Evolutionary conservation across 129 eudicot genomes (phyloP).

Genomic region (sunflower (Helianthus annuus)): HanXRQr2.0-SUNRISE NC_035447.2:6428413-6428912

Average conservation of each 20-base stretch:
- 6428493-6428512: conserved; percentile 51
- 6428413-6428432: conserved; percentile 93
- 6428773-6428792: conserved; percentile 29
- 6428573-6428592: conserved; percentile 7
- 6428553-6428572: background rate
- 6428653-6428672: conserved; percentile 81
- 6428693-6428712: conserved; percentile 27
- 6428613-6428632: conserved; percentile 51
- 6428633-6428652: conserved; percentile 66
- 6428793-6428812: too few relatives aligned
- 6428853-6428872: too few relatives aligned
- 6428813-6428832: too few relatives aligned
- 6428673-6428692: conserved; percentile 88
- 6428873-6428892: too few relatives aligned
- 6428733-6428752: conserved; percentile 14
- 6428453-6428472: conserved; percentile 6
- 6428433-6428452: conserved; percentile 59
- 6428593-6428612: background rate
- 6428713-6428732: conserved; percentile 17
- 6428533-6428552: conserved; percentile 64
- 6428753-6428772: conserved; percentile 8
- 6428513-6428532: conserved; percentile 93
- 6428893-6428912: too few relatives aligned
- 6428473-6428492: background rate
- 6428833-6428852: too few relatives aligned